Conservation (phyloP, 2,329 filamentous ascomycete species). For the Cytospora piceicola region DNA sequence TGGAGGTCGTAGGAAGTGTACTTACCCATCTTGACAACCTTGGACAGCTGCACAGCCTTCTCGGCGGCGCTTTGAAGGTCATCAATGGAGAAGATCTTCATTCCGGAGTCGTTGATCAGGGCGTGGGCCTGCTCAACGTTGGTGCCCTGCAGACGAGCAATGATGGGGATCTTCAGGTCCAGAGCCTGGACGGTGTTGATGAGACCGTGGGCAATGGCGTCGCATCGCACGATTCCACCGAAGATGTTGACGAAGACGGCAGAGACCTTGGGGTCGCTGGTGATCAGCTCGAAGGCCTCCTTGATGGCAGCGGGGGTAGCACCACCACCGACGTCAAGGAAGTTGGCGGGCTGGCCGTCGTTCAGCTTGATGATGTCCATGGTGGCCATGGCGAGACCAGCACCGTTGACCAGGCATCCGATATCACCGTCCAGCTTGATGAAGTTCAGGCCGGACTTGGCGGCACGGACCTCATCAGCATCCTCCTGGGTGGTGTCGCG, state of each 20-base stretch:
- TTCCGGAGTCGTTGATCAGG: conserved; percentile 91
- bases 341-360: conserved; percentile 94
- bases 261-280: conserved; percentile 95
- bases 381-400: conserved; percentile 98
- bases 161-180: conserved; percentile 95
- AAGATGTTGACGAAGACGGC: conserved; percentile 99
- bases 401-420: conserved; percentile 98
- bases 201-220: conserved; percentile 93
- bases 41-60: conserved; percentile 98
- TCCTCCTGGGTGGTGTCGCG: conserved; percentile 96
- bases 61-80: conserved; percentile 96
- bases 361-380: conserved; percentile 99
- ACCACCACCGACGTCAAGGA: conserved; percentile 97
- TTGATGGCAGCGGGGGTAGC: conserved; percentile 96
- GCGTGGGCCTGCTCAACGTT: conserved; percentile 96
- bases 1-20: conserved; percentile 35
- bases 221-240: conserved; percentile 96
- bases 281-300: conserved; percentile 98
- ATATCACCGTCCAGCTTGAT: conserved; percentile 99
- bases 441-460: conserved; percentile 95
- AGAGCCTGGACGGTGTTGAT: conserved; percentile 94
- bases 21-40: conserved; percentile 97
- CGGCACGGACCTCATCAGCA: conserved; percentile 94
- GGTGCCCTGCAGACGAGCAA: conserved; percentile 95
- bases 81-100: conserved; percentile 99